A percentile compares a stretch with the other conserved stretches of the same genome.
These are phyloP conservation scores for Fusarium subtropicale DNA, from an alignment of 2,329 filamentous ascomycete species.

Conservation along the genomic window DNA sequence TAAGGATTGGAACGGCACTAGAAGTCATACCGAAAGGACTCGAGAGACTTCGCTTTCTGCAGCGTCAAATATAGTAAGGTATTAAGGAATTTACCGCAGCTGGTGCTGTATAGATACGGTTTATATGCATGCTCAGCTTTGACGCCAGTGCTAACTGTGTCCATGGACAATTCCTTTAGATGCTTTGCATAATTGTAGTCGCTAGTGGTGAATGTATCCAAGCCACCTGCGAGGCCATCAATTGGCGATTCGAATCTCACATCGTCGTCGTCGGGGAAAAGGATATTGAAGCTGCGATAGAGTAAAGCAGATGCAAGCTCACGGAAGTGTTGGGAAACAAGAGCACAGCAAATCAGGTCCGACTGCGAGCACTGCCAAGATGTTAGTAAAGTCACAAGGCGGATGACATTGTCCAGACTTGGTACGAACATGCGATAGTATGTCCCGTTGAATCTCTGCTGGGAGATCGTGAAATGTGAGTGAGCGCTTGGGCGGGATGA, in stretches of 20 bases:
- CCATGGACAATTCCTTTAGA: constrained; percentile 66
- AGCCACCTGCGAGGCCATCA: constrained; percentile 66
- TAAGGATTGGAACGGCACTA: constrained; percentile 2
- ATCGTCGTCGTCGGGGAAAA: constrained; percentile 71
- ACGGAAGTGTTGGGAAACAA: constrained; percentile 69
- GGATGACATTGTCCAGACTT: not conserved
- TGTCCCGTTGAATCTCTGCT: constrained; percentile 61
- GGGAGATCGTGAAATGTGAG: constrained; percentile 58
- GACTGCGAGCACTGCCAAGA: constrained; percentile 60
- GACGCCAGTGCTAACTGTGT: constrained; percentile 63
- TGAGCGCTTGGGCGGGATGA: constrained; percentile 29
- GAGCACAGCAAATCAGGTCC: constrained; percentile 68
- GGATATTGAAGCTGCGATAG: constrained; percentile 70
- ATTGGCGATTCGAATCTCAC: constrained; percentile 63
- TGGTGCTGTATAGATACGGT: constrained; percentile 64
- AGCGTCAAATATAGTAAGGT: constrained; percentile 68
- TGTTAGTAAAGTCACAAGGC: constrained; percentile 10
- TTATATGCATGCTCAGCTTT: constrained; percentile 67
- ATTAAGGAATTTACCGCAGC: constrained; percentile 73
- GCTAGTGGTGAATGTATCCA: constrained; percentile 72
- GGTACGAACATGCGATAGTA: constrained; percentile 59
- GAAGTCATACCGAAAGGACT: constrained; percentile 63
- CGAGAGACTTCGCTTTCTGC: constrained; percentile 65
- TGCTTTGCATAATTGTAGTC: constrained; percentile 72
- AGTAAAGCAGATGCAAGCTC: constrained; percentile 68